Percentiles rank a stretch among this genome's conserved stretches.
These are phyloP conservation scores for Bryum argenteum DNA, from an alignment of 225 moss, liverwort and hornwort genomes.

Conservation along the genomic window DNA sequence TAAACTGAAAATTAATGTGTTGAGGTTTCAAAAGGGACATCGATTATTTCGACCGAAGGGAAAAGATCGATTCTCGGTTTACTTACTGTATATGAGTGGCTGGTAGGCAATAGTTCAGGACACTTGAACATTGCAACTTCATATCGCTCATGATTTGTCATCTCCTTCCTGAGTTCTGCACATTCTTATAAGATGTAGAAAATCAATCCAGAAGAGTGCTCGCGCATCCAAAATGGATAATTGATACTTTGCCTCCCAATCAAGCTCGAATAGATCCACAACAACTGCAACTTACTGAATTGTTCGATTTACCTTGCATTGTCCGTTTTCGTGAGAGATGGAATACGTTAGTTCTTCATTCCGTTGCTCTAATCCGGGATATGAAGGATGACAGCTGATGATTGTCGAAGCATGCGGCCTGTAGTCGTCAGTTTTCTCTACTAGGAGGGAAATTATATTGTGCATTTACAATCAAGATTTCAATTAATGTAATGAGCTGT, in stretches of 20 bases:
- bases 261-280: slow-evolving; percentile 15
- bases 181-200: background rate
- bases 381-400: too few species aligned
- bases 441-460: background rate
- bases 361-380: too few species aligned
- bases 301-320: background rate
- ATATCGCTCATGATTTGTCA: background rate
- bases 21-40: background rate
- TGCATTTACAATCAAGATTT: slow-evolving; percentile 6
- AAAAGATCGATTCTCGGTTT: background rate
- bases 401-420: background rate
- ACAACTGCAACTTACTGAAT: slow-evolving; percentile 9
- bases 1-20: background rate
- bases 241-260: background rate
- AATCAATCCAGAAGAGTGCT: background rate
- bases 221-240: background rate
- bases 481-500: background rate
- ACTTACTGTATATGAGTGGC: too few species aligned
- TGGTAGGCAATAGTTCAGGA: background rate
- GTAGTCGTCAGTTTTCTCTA: background rate
- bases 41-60: background rate
- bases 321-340: too few species aligned
- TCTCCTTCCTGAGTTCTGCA: background rate
- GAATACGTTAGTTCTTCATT: too few species aligned
- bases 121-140: background rate